These are phyloP conservation scores for Mucor plumbeus DNA, from an alignment of 371 early-diverging fungal genomes.

Conservation along the genomic window DNA sequence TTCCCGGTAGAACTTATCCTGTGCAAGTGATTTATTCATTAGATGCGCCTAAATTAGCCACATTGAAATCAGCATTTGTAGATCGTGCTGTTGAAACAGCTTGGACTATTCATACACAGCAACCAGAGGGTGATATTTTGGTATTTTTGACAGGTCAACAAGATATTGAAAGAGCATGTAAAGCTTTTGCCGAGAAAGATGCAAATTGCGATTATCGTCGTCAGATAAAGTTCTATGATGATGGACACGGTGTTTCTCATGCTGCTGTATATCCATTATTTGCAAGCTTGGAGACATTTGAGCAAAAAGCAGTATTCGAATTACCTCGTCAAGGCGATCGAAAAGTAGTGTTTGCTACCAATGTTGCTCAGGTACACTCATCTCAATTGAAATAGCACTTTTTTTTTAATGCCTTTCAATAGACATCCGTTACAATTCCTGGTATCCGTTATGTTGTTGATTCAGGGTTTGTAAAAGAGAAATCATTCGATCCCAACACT, in stretches of 20 bases:
- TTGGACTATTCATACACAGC: slow-evolving; percentile 75
- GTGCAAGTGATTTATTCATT: slow-evolving; percentile 75
- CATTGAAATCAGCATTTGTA: slow-evolving; percentile 73
- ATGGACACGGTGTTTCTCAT: slow-evolving; percentile 60
- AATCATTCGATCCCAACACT: slow-evolving; percentile 77
- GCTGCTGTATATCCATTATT: slow-evolving; percentile 86
- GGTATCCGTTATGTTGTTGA: slow-evolving; percentile 94
- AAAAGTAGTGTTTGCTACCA: slow-evolving; percentile 98
- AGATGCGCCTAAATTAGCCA: slow-evolving; percentile 52
- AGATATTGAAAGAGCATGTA: slow-evolving; percentile 83
- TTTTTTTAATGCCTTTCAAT: slow-evolving; percentile 32
- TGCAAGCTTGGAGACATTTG: slow-evolving; percentile 87
- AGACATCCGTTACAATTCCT: slow-evolving; percentile 82
- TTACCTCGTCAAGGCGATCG: slow-evolving; percentile 79
- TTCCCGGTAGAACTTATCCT: slow-evolving; percentile 84
- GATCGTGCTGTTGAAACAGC: slow-evolving; percentile 77
- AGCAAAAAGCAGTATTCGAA: slow-evolving; percentile 93
- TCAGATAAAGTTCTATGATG: slow-evolving; percentile 49
- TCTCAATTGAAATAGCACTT: slow-evolving; percentile 13
- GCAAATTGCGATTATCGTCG: slow-evolving; percentile 38
- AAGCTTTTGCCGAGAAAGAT: slow-evolving; percentile 47
- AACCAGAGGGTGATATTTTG: slow-evolving; percentile 78
- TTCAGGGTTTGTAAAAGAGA: slow-evolving; percentile 91
- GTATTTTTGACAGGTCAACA: slow-evolving; percentile 93
- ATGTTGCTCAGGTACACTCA: slow-evolving; percentile 96